Evolutionary conservation across 1,284 basidiomycete species (phyloP).

Genomic region (Phlebopus sp.): DNA sequence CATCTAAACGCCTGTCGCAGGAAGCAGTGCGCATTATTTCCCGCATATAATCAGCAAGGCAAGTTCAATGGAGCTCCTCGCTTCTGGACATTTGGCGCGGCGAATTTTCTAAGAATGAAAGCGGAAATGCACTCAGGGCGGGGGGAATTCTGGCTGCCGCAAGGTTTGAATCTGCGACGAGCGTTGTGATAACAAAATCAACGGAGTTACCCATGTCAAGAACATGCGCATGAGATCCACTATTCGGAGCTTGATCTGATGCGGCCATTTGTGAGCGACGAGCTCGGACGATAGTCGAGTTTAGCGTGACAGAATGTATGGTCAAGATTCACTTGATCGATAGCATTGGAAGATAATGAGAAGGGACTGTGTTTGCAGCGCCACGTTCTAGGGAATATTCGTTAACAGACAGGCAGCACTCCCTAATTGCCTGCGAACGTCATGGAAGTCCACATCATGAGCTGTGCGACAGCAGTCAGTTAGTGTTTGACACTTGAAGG

Average conservation of each 20-base stretch:
- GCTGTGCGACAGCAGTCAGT: slow-evolving; percentile 45
- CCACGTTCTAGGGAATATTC: slow-evolving; percentile 26
- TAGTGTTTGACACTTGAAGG: slow-evolving; percentile 11
- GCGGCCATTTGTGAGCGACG: slow-evolving; percentile 9
- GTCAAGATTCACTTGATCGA: slow-evolving; percentile 9
- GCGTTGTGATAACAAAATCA: slow-evolving; percentile 16
- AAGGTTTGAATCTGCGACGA: slow-evolving; percentile 10
- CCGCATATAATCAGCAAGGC: slow-evolving; percentile 2
- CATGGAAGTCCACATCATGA: slow-evolving; percentile 96
- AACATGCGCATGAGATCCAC: slow-evolving; percentile 11
- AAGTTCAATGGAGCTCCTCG: slow-evolving; percentile 16
- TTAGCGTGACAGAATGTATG: background rate
- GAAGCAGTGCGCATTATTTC: slow-evolving; percentile 4
- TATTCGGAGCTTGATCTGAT: slow-evolving; percentile 12
- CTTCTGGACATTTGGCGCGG: background rate
- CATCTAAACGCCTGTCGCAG: slow-evolving; percentile 5
- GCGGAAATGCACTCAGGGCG: slow-evolving; percentile 11
- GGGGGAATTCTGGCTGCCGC: slow-evolving; percentile 8
- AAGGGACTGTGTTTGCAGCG: slow-evolving; percentile 2
- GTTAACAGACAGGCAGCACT: slow-evolving; percentile 65
- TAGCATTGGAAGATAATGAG: background rate
- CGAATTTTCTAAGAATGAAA: slow-evolving; percentile 5
- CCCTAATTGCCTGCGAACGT: slow-evolving; percentile 84
- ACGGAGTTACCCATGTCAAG: slow-evolving; percentile 20
- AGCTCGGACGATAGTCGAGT: slow-evolving; percentile 1